These are phyloP conservation scores for Cladosporium sp. DNA, from an alignment of 2,329 filamentous ascomycete genomes.

Conservation along the genomic window DNA sequence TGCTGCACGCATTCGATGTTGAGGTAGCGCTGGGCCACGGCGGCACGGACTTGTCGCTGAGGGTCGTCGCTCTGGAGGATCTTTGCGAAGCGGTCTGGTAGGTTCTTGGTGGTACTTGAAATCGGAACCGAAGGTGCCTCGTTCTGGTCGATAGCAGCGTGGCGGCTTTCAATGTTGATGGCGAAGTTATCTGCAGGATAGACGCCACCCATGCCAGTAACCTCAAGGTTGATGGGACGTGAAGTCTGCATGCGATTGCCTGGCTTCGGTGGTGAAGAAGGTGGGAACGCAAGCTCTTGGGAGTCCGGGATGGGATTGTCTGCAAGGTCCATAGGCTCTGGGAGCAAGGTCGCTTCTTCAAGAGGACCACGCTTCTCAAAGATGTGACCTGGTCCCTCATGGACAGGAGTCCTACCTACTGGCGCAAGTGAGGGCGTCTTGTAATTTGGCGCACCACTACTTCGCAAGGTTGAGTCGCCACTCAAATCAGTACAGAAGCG, in stretches of 20 bases:
- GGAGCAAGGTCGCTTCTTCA: constrained; percentile 30
- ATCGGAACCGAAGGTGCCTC: constrained; percentile 16
- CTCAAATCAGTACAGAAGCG: constrained; percentile 80
- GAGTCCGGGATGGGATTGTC: constrained; percentile 40
- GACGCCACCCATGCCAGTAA: constrained; percentile 61
- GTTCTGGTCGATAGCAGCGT: constrained; percentile 28
- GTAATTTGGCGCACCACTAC: constrained; percentile 5
- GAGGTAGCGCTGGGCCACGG: constrained; percentile 68
- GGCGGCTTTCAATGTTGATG: constrained; percentile 51
- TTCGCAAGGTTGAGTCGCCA: constrained; percentile 54
- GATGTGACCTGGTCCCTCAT: neutral
- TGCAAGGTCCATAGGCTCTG: constrained; percentile 41
- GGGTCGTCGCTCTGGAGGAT: constrained; percentile 34
- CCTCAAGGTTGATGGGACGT: constrained; percentile 44
- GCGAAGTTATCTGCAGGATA: constrained; percentile 59
- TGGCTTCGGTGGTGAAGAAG: constrained; percentile 32
- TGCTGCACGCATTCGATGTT: constrained; percentile 68
- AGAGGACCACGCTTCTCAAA: constrained; percentile 40
- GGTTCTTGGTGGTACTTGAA: constrained; percentile 22
- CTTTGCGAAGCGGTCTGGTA: constrained; percentile 37
- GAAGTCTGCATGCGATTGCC: constrained; percentile 23
- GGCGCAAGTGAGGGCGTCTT: neutral
- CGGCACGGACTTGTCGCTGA: constrained; percentile 21
- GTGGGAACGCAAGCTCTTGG: constrained; percentile 43
- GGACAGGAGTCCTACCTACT: constrained; percentile 11